Evolutionary conservation across 768 basidiomycete species (phyloP), one percentile per base, ranked within the genome.

Genomic region (Amanita molliuscula): DNA sequence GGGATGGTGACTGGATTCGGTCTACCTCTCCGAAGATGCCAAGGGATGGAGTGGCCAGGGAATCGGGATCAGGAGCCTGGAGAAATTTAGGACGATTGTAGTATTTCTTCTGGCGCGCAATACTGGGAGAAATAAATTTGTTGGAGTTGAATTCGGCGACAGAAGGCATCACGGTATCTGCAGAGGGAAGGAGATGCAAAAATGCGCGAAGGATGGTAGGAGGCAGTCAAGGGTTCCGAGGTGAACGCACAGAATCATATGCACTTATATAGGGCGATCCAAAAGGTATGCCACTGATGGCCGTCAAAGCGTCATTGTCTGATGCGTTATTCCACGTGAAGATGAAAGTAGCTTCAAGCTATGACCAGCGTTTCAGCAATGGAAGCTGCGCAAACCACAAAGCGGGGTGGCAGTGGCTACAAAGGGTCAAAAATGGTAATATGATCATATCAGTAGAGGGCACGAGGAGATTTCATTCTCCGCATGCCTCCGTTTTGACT

Each of bases 1-100:
- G 23, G 7, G 49, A 31, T n/a, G 31, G 31, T 6, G 41, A 33
- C 9, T 28, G 38, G 11, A 15, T 25, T 9, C 20, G 18, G n/a
- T 8, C 33, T 13, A 16, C 16, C 6, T 21, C 41, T 10, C 21
- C 33, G 6, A 25, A 20, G n/a, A 20, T 21, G 20, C 33, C 49
- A 25, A 44, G 44, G 8, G 29, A 25, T 16, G 77, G 78, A 2
- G 77, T 77, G 15, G 47, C 41, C 33, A 50, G 33, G 20, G 36
- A 43, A 33, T 44, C 50, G 23, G 51, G 40, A 26, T 57, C 49
- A 44, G 52, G 55, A 8, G 54, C 44, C 36, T 42, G 25, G 11
- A 55, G 43, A 53, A 36, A 56, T 47, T 29, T 40, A 46, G 50
- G 18, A 23, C 53, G 37, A 21, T 34, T 50, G 26, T 52, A 45